Evolutionary conservation across 2,329 filamentous ascomycete species (phyloP).

Genomic region (Fusarium mangiferae): DNA sequence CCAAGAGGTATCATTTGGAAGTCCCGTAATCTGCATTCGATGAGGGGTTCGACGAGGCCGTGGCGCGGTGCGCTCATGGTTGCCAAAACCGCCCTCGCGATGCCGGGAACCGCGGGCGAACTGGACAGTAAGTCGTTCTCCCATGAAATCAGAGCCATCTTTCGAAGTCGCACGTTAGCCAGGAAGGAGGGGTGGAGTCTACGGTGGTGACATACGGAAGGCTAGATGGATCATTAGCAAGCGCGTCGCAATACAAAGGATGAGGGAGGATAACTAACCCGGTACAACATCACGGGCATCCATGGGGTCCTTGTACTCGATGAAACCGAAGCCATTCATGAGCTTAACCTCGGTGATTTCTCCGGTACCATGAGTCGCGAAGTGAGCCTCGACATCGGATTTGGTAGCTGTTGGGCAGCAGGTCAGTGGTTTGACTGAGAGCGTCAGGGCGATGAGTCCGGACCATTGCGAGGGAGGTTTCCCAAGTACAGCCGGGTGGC

Average conservation of each 20-base stretch:
- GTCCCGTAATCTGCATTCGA: slow-evolving; percentile 97
- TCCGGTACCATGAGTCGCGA: slow-evolving; percentile 93
- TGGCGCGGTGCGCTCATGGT: slow-evolving; percentile 67
- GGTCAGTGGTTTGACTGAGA: slow-evolving; percentile 56
- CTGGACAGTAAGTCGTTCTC: slow-evolving; percentile 95
- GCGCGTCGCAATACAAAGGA: slow-evolving; percentile 26
- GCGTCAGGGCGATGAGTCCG: slow-evolving; percentile 46
- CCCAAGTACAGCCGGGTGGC: slow-evolving; percentile 96
- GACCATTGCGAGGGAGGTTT: slow-evolving; percentile 96
- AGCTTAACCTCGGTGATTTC: slow-evolving; percentile 99
- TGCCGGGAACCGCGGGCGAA: slow-evolving; percentile 88
- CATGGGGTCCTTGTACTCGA: slow-evolving; percentile 98
- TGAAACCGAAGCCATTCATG: slow-evolving; percentile 99
- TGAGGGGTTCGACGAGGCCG: slow-evolving; percentile 94
- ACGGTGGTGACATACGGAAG: slow-evolving; percentile 65
- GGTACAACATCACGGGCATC: slow-evolving; percentile 98
- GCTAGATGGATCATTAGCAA: slow-evolving; percentile 53
- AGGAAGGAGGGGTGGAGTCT: slow-evolving; percentile 21
- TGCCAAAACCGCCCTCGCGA: slow-evolving; percentile 61
- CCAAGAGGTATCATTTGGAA: slow-evolving; percentile 99
- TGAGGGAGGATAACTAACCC: slow-evolving; percentile 69
- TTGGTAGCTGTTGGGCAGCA: slow-evolving; percentile 80
- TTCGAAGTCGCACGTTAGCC: slow-evolving; percentile 41
- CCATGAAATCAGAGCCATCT: slow-evolving; percentile 99
- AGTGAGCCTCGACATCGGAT: slow-evolving; percentile 95